Conservation (phyloP, 495 filamentous ascomycete species). For the Choiromyces venosus region DNA sequence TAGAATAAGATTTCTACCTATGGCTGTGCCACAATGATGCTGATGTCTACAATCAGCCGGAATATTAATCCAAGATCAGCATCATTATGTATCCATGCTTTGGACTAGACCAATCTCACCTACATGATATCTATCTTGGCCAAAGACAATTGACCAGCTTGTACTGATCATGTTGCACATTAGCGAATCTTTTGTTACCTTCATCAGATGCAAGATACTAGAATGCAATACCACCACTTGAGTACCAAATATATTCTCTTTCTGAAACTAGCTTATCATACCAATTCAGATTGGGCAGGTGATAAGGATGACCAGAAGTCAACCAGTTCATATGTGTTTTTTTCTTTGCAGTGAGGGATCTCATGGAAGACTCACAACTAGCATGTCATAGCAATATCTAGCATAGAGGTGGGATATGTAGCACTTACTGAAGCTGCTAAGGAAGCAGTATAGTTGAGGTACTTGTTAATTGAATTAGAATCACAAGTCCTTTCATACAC, state of each 20-base stretch:
- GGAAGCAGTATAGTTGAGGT: neutral
- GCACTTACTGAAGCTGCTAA: neutral
- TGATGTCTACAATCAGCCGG: neutral
- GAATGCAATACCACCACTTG: too few relatives aligned
- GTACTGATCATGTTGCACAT: neutral
- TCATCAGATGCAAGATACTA: neutral
- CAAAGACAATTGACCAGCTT: neutral
- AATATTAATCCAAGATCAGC: neutral
- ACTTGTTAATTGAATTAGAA: neutral
- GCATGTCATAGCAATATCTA: too few relatives aligned
- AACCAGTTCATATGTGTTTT: slow-evolving; percentile 10
- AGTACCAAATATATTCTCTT: too few relatives aligned
- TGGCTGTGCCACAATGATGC: neutral
- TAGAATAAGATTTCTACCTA: neutral
- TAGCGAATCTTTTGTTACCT: neutral
- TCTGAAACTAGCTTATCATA: neutral
- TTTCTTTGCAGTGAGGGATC: neutral
- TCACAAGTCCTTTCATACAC: neutral
- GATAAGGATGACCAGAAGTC: neutral
- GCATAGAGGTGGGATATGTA: too few relatives aligned
- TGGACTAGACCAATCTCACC: neutral
- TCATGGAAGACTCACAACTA: too few relatives aligned
- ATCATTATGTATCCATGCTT: neutral
- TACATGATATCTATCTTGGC: neutral
- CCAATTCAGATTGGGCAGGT: neutral